Conservation (phyloP, 139 green algal species). For the Chlorella sorokiniana region DNA sequence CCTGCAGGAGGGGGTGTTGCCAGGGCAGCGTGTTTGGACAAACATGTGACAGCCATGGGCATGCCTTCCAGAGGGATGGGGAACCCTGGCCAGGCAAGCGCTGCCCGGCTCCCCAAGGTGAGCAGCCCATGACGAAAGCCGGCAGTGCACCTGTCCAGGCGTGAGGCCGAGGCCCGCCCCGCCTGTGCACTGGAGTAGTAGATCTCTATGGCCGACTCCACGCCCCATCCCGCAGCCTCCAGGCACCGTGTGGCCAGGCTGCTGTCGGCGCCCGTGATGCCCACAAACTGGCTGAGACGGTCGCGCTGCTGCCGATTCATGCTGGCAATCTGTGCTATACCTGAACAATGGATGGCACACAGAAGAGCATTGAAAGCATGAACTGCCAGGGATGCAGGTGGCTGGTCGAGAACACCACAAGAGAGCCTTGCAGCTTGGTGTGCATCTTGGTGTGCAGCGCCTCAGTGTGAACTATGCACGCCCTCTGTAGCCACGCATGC, state of each 20-base stretch:
- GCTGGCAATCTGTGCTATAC: no score
- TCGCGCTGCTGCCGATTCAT: slow-evolving; percentile 57
- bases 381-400: neutral
- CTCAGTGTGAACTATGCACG: no score
- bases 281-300: slow-evolving; percentile 53
- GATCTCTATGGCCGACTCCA: slow-evolving; percentile 61
- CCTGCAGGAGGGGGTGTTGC: neutral
- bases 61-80: no score
- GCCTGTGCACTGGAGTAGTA: slow-evolving; percentile 48
- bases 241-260: slow-evolving; percentile 34
- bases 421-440: neutral
- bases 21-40: neutral
- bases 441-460: no score
- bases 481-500: neutral
- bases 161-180: neutral
- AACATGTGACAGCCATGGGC: neutral
- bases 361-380: neutral
- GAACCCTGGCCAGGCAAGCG: no score
- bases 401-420: neutral
- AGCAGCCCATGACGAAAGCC: no score
- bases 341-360: neutral
- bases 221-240: slow-evolving; percentile 41
- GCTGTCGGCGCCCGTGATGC: slow-evolving; percentile 47
- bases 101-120: no score
- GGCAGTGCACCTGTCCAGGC: slow-evolving; percentile 16